Evolutionary conservation across 345 rosid genomes (phyloP), one percentile per base, ranked within the genome.

Genomic region (Arabis hirsuta): DNA sequence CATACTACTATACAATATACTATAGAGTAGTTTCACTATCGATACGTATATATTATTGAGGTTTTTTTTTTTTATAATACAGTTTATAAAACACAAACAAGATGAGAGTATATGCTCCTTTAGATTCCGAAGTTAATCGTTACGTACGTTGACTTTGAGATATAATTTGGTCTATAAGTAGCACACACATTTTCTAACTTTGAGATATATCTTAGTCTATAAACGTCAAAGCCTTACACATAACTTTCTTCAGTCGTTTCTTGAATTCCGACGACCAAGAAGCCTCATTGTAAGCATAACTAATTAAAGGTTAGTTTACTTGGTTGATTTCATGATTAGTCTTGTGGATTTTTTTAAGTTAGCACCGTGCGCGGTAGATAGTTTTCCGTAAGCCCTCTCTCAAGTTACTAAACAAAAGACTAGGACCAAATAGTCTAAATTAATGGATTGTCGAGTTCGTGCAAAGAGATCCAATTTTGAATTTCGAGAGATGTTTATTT

Each of bases 91-190:
- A 72, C 45, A 62, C 69, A 53, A 72, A 53, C 61, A 42, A 72
- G 62, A 61, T 43, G 38, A 60, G 69, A 62, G 55, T 43, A 71
- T 42, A 71, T 71, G 34, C 75, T 71, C 12, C 5, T 60, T 41
- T 42, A 61, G 61, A 71, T 71, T 52, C 68, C 53, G 16, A 52
- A 26, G 9, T 32, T 27, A 27, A 12, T 38, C 59, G 16, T 34
- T 61, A 61, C 68, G 16, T 29, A 51, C 61, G 69, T 72, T 72
- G 76, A 72, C 76, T 62, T 72, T 51, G 29, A 52, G 13, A 53
- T n/a, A 10, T 62, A 42, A 62, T 53, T 50, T 62, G 69, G 55
- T 53, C 54, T 71, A 62, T 62, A 62, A 72, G 46, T 65, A 72
- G 62, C 38, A 20, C 16, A 36, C 57, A 34, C 45, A 51, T 27